phyloP scores from a whole-genome alignment of 352 stramenopile species.

The Phytophthora palmivora region DNA sequence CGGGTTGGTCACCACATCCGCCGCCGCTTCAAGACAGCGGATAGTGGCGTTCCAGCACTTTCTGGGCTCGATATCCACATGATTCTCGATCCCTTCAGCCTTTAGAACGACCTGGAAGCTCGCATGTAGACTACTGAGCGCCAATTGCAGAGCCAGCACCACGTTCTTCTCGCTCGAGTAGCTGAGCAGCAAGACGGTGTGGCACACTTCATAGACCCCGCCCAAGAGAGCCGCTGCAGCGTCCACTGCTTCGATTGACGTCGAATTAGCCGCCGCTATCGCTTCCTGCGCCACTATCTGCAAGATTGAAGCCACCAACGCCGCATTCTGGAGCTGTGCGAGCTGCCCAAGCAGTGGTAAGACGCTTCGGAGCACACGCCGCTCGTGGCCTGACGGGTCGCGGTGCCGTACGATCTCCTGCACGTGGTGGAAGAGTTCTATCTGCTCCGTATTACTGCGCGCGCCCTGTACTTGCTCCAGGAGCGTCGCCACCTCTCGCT shows the following conservation, averaged over 20 bases:
- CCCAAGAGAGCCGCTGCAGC: slow-evolving; percentile 38
- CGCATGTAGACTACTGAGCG: slow-evolving; percentile 41
- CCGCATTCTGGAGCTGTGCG: slow-evolving; percentile 65
- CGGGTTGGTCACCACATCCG: slow-evolving; percentile 46
- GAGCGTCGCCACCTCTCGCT: slow-evolving; percentile 58
- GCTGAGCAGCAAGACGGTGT: slow-evolving; percentile 71
- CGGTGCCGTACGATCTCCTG: slow-evolving; percentile 72
- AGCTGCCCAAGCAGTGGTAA: slow-evolving; percentile 56
- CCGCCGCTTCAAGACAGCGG: slow-evolving; percentile 51
- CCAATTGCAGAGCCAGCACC: slow-evolving; percentile 57
- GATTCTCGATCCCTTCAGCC: slow-evolving; percentile 21
- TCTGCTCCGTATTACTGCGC: slow-evolving; percentile 56
- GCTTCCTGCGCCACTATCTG: slow-evolving; percentile 55
- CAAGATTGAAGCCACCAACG: slow-evolving; percentile 60
- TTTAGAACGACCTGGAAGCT: slow-evolving; percentile 49
- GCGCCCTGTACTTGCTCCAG: slow-evolving; percentile 56
- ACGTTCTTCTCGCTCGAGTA: slow-evolving; percentile 83
- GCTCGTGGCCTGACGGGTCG: slow-evolving; percentile 49
- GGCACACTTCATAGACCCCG: slow-evolving; percentile 59
- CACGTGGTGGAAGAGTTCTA: slow-evolving; percentile 63
- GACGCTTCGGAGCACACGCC: slow-evolving; percentile 49
- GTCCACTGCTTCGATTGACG: slow-evolving; percentile 3
- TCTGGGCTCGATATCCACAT: slow-evolving; percentile 19
- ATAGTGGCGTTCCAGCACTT: slow-evolving; percentile 48
- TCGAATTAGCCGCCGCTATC: neutral